Evolutionary conservation across 2,329 filamentous ascomycete genomes (phyloP).

Genomic region (Acrocalymma vagum): DNA sequence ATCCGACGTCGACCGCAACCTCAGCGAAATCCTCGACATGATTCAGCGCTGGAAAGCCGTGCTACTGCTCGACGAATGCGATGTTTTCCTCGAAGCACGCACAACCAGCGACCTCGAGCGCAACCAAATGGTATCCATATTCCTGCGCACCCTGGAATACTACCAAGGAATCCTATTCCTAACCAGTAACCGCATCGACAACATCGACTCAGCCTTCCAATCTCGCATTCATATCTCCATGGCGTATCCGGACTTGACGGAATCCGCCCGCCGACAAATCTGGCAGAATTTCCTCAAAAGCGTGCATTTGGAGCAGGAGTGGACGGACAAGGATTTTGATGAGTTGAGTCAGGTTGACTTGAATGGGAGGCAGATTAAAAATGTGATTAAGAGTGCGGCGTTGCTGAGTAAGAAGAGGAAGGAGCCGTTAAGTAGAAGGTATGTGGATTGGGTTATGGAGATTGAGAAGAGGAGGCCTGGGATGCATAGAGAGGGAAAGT

Average conservation of each 20-base stretch:
- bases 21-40: slow-evolving; percentile 59
- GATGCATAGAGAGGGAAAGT: too few species aligned
- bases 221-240: slow-evolving; percentile 42
- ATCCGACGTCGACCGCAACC: slow-evolving; percentile 52
- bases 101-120: slow-evolving; percentile 38
- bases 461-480: slow-evolving; percentile 25
- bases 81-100: slow-evolving; percentile 67
- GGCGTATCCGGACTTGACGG: slow-evolving; percentile 34
- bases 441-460: slow-evolving; percentile 39
- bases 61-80: slow-evolving; percentile 66
- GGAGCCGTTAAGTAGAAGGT: slow-evolving; percentile 29
- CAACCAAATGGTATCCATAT: slow-evolving; percentile 51
- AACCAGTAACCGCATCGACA: slow-evolving; percentile 44
- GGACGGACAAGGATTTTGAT: slow-evolving; percentile 40
- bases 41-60: slow-evolving; percentile 61
- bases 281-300: slow-evolving; percentile 40
- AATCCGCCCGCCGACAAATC: slow-evolving; percentile 28
- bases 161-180: slow-evolving; percentile 45
- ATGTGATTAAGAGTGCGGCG: slow-evolving; percentile 44
- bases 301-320: slow-evolving; percentile 18
- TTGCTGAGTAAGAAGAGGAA: slow-evolving; percentile 36
- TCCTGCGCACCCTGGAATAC: slow-evolving; percentile 44
- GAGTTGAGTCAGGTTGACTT: slow-evolving; percentile 52
- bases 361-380: slow-evolving; percentile 63
- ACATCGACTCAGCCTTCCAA: slow-evolving; percentile 42